These are phyloP conservation scores for Polyporus arcularius DNA, from an alignment of 768 basidiomycete genomes.

Conservation along the genomic window DNA sequence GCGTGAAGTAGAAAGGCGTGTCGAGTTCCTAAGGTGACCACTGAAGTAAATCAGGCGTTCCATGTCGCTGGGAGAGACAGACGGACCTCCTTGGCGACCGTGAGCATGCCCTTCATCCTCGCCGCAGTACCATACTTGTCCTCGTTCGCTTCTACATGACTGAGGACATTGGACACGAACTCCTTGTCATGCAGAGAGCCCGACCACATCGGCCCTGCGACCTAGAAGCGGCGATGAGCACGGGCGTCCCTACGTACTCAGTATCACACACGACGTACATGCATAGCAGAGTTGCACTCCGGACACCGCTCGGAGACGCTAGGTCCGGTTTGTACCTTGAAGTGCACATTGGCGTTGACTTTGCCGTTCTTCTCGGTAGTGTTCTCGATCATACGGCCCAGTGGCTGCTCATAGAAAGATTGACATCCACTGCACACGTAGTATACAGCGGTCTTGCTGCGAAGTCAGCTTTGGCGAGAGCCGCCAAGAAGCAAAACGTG, in stretches of 20 bases:
- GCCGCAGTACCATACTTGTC: slow-evolving; percentile 73
- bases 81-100: slow-evolving; percentile 81
- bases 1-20: slow-evolving; percentile 86
- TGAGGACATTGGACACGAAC: slow-evolving; percentile 76
- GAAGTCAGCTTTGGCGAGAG: slow-evolving; percentile 2
- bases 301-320: slow-evolving; percentile 68
- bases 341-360: slow-evolving; percentile 61
- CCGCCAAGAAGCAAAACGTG: background rate
- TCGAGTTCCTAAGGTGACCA: slow-evolving; percentile 62
- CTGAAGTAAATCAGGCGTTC: background rate
- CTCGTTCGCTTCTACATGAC: slow-evolving; percentile 64
- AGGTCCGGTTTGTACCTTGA: slow-evolving; percentile 76
- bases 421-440: slow-evolving; percentile 88
- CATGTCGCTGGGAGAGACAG: background rate
- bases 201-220: slow-evolving; percentile 97
- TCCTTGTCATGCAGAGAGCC: slow-evolving; percentile 77
- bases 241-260: background rate
- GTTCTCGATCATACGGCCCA: slow-evolving; percentile 74
- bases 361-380: slow-evolving; percentile 51
- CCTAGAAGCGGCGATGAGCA: slow-evolving; percentile 38
- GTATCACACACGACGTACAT: slow-evolving; percentile 49
- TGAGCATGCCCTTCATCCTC: slow-evolving; percentile 95
- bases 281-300: slow-evolving; percentile 77
- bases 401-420: slow-evolving; percentile 76
- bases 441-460: slow-evolving; percentile 82